phyloP scores from a whole-genome alignment of 495 filamentous ascomycete genomes.

The Aspergillus diversus region DNA sequence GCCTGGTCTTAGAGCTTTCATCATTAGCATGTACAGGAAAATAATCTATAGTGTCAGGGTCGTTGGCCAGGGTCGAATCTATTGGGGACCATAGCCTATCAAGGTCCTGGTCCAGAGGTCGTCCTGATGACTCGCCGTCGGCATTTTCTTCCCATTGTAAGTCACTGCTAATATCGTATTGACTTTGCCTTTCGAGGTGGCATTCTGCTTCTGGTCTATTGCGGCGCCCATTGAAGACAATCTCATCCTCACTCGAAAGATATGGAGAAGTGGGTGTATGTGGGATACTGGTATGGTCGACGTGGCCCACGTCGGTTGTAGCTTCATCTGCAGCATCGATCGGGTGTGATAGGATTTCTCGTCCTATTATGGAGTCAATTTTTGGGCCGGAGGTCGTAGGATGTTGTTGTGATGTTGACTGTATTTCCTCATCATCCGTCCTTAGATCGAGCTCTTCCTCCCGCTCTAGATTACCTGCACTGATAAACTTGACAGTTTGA shows the following conservation, averaged over 20 bases:
- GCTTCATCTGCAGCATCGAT: background rate
- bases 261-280: constrained; percentile 3
- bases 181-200: background rate
- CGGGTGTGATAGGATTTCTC: background rate
- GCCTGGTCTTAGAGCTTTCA: background rate
- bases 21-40: background rate
- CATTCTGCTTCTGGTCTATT: constrained; percentile 16
- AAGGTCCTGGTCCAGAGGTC: background rate
- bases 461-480: constrained; percentile 64
- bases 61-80: background rate
- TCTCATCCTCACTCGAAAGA: constrained; percentile 48
- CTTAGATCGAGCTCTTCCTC: constrained; percentile 24
- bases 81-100: background rate
- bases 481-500: constrained; percentile 72
- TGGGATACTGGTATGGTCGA: background rate
- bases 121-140: background rate
- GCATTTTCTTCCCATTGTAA: background rate
- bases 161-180: background rate
- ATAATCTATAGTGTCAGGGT: background rate
- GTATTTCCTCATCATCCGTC: constrained; percentile 8
- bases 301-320: background rate
- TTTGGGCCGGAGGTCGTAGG: background rate
- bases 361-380: background rate
- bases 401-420: background rate
- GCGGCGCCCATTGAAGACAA: constrained; percentile 45